Conservation (phyloP, 495 filamentous ascomycete species). For the Rostrohypoxylon terebratum region DNA sequence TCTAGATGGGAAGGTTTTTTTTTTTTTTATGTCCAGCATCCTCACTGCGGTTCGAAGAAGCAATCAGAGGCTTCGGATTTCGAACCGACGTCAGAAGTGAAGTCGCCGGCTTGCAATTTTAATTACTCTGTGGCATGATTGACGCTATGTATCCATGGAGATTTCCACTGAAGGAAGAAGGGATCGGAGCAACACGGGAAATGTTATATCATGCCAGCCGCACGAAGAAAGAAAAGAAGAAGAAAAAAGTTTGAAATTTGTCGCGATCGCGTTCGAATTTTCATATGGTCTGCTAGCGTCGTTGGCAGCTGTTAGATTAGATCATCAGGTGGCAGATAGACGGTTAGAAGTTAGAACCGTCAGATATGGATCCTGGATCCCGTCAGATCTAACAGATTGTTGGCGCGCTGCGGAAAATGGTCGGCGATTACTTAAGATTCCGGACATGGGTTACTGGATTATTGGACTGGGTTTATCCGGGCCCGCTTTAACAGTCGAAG, state of each 20-base stretch:
- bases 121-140: slow-evolving; percentile 61
- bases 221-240: slow-evolving; percentile 50
- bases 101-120: slow-evolving; percentile 60
- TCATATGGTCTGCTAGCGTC: slow-evolving; percentile 39
- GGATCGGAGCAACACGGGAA: slow-evolving; percentile 63
- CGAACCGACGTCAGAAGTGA: slow-evolving; percentile 55
- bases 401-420: slow-evolving; percentile 5
- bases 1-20: not conserved
- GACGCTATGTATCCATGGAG: slow-evolving; percentile 58
- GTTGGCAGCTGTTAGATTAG: slow-evolving; percentile 18
- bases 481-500: not conserved
- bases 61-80: slow-evolving; percentile 50
- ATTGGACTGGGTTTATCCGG: slow-evolving; percentile 34
- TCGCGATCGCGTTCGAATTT: slow-evolving; percentile 39
- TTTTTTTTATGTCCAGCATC: slow-evolving; percentile 58
- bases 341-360: not conserved
- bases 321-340: slow-evolving; percentile 10
- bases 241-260: slow-evolving; percentile 41
- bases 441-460: not conserved
- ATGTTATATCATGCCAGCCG: slow-evolving; percentile 58
- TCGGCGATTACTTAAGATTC: slow-evolving; percentile 18
- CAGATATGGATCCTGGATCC: not conserved
- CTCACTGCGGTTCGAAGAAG: slow-evolving; percentile 58
- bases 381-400: not conserved
- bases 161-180: slow-evolving; percentile 48